Conservation (phyloP, 768 basidiomycete species). For the Obba rivulosa region DNA sequence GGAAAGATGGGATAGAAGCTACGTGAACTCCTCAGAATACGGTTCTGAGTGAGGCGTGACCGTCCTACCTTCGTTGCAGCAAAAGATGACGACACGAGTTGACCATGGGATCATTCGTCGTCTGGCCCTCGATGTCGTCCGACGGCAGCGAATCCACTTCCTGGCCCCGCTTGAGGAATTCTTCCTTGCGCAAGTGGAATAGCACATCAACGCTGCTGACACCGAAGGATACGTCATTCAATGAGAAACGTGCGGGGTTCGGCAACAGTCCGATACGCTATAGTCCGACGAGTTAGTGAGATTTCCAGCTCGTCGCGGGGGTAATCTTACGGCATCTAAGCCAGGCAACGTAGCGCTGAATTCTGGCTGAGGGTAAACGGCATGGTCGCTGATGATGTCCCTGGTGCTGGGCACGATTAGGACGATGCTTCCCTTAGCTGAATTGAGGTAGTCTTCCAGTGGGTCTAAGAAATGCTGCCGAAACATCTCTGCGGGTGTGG, state of each 20-base stretch:
- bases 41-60: not conserved
- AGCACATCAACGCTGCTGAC: slow-evolving; percentile 82
- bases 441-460: slow-evolving; percentile 50
- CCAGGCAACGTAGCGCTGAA: slow-evolving; percentile 36
- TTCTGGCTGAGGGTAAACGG: slow-evolving; percentile 81
- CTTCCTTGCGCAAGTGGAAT: slow-evolving; percentile 85
- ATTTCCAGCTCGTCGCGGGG: not conserved
- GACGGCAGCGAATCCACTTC: slow-evolving; percentile 48
- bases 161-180: slow-evolving; percentile 62
- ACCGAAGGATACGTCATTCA: slow-evolving; percentile 80
- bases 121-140: slow-evolving; percentile 31
- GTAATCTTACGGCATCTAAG: slow-evolving; percentile 49
- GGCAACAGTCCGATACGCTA: slow-evolving; percentile 79
- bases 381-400: slow-evolving; percentile 75
- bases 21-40: not conserved
- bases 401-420: slow-evolving; percentile 78
- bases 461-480: slow-evolving; percentile 51
- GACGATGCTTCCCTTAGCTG: slow-evolving; percentile 64
- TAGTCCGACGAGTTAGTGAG: not conserved
- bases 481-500: slow-evolving; percentile 65
- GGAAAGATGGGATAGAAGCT: slow-evolving; percentile 98
- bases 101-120: slow-evolving; percentile 68
- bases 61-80: slow-evolving; percentile 74
- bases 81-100: slow-evolving; percentile 75
- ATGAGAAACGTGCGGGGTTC: slow-evolving; percentile 80